Percentiles rank a stretch among this genome's conserved stretches.
Conservation (phyloP, 768 basidiomycete genomes). For the Calocera cornea region DNA sequence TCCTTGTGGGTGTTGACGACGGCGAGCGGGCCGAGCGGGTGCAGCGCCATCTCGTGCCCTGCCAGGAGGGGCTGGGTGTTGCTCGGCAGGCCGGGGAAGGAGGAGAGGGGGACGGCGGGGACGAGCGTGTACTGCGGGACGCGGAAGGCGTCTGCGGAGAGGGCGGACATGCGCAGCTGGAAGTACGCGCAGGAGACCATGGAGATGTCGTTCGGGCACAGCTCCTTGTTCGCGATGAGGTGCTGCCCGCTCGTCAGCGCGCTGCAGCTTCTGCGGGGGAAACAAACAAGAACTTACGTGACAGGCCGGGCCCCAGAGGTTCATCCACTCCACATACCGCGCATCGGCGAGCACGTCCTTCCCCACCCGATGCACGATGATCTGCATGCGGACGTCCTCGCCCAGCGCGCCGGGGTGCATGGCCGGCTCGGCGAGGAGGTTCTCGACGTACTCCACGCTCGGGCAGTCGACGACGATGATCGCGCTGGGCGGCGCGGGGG, state of each 20-base stretch:
- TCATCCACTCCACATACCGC: slow-evolving; percentile 61
- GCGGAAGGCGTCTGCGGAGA: slow-evolving; percentile 63
- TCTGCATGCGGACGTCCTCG: slow-evolving; percentile 29
- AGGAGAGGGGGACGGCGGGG: slow-evolving; percentile 16
- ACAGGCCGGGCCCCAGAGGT: slow-evolving; percentile 39
- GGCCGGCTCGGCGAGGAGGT: slow-evolving; percentile 32
- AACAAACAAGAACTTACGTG: not conserved
- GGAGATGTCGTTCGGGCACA: slow-evolving; percentile 49
- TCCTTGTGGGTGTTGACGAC: slow-evolving; percentile 16
- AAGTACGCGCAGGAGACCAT: slow-evolving; percentile 62
- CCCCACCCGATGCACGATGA: slow-evolving; percentile 56
- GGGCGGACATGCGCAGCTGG: slow-evolving; percentile 54
- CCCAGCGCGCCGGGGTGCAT: slow-evolving; percentile 16
- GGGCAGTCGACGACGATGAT: slow-evolving; percentile 64
- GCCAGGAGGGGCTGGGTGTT: slow-evolving; percentile 33
- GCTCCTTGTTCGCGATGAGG: slow-evolving; percentile 50
- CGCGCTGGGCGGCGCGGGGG: slow-evolving; percentile 21
- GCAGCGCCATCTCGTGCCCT: slow-evolving; percentile 32
- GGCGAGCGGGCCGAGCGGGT: slow-evolving; percentile 34
- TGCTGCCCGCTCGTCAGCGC: slow-evolving; percentile 38
- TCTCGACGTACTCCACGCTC: slow-evolving; percentile 39
- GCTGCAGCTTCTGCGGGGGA: not conserved
- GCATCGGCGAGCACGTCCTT: slow-evolving; percentile 53
- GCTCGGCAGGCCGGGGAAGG: slow-evolving; percentile 34
- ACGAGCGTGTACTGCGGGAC: slow-evolving; percentile 41